Evolutionary conservation across 257 asterid genomes (phyloP).

Genomic region (Solanum commersonii): DNA sequence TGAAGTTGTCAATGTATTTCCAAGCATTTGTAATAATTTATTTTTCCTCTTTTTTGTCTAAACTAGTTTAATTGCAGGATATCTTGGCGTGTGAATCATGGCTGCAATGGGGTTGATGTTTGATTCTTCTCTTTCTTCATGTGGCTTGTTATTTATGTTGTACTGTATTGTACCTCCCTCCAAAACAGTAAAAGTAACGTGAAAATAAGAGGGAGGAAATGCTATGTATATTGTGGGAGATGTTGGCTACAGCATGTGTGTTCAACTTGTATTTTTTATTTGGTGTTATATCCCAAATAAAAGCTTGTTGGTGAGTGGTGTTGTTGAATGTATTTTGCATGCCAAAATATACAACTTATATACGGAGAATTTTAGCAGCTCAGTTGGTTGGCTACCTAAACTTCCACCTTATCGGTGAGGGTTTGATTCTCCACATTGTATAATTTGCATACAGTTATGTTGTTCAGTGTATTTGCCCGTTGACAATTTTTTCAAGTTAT

Average conservation of each 20-base stretch:
- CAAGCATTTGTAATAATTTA: neutral
- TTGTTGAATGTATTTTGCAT: too few relatives aligned
- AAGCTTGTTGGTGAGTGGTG: neutral
- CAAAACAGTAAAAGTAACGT: neutral
- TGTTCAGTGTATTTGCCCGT: neutral
- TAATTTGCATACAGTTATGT: neutral
- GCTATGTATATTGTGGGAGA: neutral
- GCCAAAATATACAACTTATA: neutral
- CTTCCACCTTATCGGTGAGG: too few relatives aligned
- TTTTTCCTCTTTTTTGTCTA: neutral
- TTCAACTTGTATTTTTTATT: neutral
- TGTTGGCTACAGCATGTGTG: neutral
- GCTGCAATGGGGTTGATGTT: neutral
- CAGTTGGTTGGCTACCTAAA: too few relatives aligned
- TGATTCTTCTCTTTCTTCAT: too few relatives aligned
- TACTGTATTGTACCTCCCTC: neutral
- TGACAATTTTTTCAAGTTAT: too few relatives aligned
- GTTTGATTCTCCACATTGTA: too few relatives aligned
- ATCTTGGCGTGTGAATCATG: neutral
- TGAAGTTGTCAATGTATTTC: neutral
- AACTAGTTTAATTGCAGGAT: neutral
- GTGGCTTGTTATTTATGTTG: neutral
- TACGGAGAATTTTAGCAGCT: too few relatives aligned
- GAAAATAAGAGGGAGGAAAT: neutral
- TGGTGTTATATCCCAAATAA: neutral